Evolutionary conservation across 371 early-diverging fungal genomes (phyloP), one percentile per base, ranked within the genome.

Genomic region (Mucor indicus): DNA sequence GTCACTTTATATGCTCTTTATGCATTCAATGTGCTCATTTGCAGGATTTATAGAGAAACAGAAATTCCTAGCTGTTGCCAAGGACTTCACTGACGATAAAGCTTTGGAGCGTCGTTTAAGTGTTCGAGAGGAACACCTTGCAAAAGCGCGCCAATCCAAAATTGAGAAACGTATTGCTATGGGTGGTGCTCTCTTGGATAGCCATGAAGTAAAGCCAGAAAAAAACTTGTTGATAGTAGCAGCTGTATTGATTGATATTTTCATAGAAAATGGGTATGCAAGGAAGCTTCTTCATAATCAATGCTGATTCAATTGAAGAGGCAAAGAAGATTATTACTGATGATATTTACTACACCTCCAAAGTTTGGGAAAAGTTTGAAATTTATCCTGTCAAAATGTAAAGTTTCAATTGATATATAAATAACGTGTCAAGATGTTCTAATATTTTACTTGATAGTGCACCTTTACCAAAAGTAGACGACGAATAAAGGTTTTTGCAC

Each of bases 291-390:
- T 55, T 83, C 45, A 45, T 83, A 12, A 41, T 74, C 1, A 64
- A 68, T 5, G 79, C 76, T 13, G 75, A 80, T 5, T 60, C 58
- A 11, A 47, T 51, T 12, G 69, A 77, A 29, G 70, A 77, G 13
- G 69, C 76, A n/a, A 51, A 55, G 9, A 43, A 64, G 9, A 47
- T 50, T 10, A 35, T 85, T 21, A 57, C 53, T 22, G 43, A 53
- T 8, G 86, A 85, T 50, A 66, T 64, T 17, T 85, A 85, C 53
- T 60, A 69, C 15, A 64, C 60, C 3, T 75, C 67, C 25, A 77
- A 76, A 30, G 86, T 85, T 7, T 85, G 86, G 86, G 72, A 80
- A 31, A 64, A 65, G 23, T 71, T 60, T 51, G 64, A 75, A 9
- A 62, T 83, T 37, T 49, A 53, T 5, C 83, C 83, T 31, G 75